Conservation (phyloP, 139 green algal genomes). For the Volvox reticuliferus region DNA sequence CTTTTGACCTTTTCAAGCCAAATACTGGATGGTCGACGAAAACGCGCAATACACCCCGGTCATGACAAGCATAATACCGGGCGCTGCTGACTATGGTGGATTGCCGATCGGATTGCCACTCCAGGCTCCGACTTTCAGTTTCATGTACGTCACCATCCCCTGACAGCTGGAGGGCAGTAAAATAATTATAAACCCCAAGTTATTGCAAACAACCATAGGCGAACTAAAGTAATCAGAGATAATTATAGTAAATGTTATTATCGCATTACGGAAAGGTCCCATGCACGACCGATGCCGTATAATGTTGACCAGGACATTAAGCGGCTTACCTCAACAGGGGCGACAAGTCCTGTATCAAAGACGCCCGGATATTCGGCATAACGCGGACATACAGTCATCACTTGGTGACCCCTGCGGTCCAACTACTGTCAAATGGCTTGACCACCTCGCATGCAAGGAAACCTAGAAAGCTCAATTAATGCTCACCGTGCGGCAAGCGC, state of each 20-base stretch:
- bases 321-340: conserved; percentile 66
- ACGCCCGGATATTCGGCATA: conserved; percentile 77
- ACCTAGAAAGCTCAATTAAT: not conserved
- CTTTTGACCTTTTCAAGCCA: not conserved
- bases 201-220: too few relatives aligned
- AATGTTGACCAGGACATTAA: not conserved
- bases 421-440: not conserved
- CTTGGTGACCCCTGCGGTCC: conserved; percentile 73
- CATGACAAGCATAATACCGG: conserved; percentile 54
- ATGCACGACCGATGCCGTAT: too few relatives aligned
- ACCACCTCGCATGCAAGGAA: not conserved
- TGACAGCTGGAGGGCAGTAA: too few relatives aligned
- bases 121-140: too few relatives aligned
- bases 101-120: too few relatives aligned
- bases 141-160: too few relatives aligned
- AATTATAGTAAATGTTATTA: too few relatives aligned
- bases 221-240: too few relatives aligned
- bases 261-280: too few relatives aligned
- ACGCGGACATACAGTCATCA: conserved; percentile 88
- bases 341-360: conserved; percentile 66
- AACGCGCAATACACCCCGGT: conserved; percentile 77
- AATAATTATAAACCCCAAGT: too few relatives aligned
- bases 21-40: conserved; percentile 89
- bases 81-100: conserved; percentile 38
- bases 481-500: conserved; percentile 70